phyloP scores from a whole-genome alignment of 371 early-diverging fungal genomes.

The Haplosporangium sp. region DNA sequence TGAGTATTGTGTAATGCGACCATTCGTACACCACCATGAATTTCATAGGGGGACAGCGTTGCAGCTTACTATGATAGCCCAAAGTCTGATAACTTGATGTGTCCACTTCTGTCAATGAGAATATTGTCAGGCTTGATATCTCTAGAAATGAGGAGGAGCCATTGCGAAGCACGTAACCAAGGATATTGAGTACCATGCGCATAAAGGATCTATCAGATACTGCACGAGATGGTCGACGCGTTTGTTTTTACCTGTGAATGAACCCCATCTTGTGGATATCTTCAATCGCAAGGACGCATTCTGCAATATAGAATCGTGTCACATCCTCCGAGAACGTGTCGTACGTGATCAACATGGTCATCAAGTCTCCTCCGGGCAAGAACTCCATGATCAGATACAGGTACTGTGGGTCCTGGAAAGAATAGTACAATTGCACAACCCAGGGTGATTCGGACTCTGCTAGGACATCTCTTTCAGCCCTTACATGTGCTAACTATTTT shows the following conservation, averaged over 20 bases:
- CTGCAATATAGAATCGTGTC: slow-evolving; percentile 98
- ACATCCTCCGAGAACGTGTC: slow-evolving; percentile 96
- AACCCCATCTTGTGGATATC: slow-evolving; percentile 97
- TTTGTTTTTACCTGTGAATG: slow-evolving; percentile 87
- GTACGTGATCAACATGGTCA: slow-evolving; percentile 98
- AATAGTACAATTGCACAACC: slow-evolving; percentile 98
- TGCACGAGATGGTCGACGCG: neutral
- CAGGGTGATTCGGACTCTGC: slow-evolving; percentile 97
- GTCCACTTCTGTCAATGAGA: slow-evolving; percentile 85
- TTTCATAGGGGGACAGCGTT: too few species aligned
- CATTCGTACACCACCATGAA: too few species aligned
- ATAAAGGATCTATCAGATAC: neutral
- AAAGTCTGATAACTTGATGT: slow-evolving; percentile 95
- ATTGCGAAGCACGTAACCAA: neutral
- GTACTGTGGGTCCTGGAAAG: slow-evolving; percentile 93
- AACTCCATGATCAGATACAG: slow-evolving; percentile 99
- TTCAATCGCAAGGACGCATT: slow-evolving; percentile 95
- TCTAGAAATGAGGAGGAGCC: slow-evolving; percentile 46
- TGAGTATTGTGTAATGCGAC: too few species aligned
- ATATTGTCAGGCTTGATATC: slow-evolving; percentile 94
- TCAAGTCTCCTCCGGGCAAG: slow-evolving; percentile 97
- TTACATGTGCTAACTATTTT: slow-evolving; percentile 89
- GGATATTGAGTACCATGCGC: neutral
- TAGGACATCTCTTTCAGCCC: slow-evolving; percentile 97
- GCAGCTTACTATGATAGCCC: slow-evolving; percentile 67